Base-by-base conservation (phyloP, 768 basidiomycete species). In the Suillus discolor region DNA sequence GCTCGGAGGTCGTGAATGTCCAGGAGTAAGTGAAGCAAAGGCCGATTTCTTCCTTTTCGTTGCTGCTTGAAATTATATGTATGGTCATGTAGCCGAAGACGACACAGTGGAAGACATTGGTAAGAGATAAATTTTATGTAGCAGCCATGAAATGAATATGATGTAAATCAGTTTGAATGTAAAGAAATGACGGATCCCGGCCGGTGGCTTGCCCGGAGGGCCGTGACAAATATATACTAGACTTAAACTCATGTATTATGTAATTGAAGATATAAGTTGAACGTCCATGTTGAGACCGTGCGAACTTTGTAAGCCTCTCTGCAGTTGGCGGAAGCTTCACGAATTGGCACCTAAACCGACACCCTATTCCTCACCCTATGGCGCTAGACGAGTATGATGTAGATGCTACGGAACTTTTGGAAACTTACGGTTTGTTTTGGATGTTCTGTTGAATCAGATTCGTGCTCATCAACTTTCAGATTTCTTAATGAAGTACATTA, bases 401-500 rank as follows among this genome's bases (percentile, higher is more conserved):
- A 59, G 94, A 94, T 71, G 94, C 91, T 15, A 97, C 96, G 62
- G 96, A 98, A 77, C 87, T 98, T 59, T 77, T 96, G 70, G 96
- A 97, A 79, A 94, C 95, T 67, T 98, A 98, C 78, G 96, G 96
- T 95, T 42, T 63, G 84, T 66, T 45, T 57, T 57, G 20, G 20
- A 20, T 6, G 54, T 28, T 38, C 23, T 38, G 13, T 54, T 18
- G 41, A 45, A 25, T 41, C 31, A 41, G 65, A 60, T 64, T 61
- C 66, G 66, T 62, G 70, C 70, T 73, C 68, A 69, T 53, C 49
- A n/a, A 9, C 18, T 54, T 65, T 54, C 78, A 97, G 97, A 99
- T 80, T 99, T 97, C 78, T 87, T 99, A 70, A 94, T 98, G 89
- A 99, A 99, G 82, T 95, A 96, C 79, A 97, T 98, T 74, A 87